These are phyloP conservation scores for Dactylellina leptospora DNA, from an alignment of 2,329 filamentous ascomycete genomes.

Conservation along the genomic window DNA sequence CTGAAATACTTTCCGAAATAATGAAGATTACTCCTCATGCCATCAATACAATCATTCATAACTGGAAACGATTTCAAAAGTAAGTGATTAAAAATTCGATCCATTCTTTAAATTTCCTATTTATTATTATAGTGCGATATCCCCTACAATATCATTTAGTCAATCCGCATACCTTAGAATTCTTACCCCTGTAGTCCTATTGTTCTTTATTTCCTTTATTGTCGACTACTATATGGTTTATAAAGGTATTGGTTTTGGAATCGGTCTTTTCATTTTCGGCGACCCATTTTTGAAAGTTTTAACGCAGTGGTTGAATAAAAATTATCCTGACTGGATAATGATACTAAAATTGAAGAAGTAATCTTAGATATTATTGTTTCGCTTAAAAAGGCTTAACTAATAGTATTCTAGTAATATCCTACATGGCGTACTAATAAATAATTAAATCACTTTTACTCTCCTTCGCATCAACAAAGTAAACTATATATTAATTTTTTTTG, in stretches of 20 bases:
- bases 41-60: conserved; percentile 69
- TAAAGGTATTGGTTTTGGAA: conserved; percentile 72
- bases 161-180: conserved; percentile 65
- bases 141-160: conserved; percentile 71
- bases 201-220: conserved; percentile 66
- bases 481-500: conserved; percentile 76
- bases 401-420: conserved; percentile 68
- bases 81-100: conserved; percentile 54
- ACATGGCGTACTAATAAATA: conserved; percentile 83
- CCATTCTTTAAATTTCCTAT: background rate
- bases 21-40: conserved; percentile 58
- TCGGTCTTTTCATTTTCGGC: conserved; percentile 80
- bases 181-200: conserved; percentile 65
- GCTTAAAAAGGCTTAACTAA: conserved; percentile 28
- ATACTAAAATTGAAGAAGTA: conserved; percentile 48
- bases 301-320: conserved; percentile 68
- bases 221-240: conserved; percentile 69
- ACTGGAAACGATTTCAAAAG: conserved; percentile 71
- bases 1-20: conserved; percentile 68
- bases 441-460: conserved; percentile 80
- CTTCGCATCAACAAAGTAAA: conserved; percentile 83
- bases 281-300: conserved; percentile 74
- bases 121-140: conserved; percentile 64
- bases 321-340: conserved; percentile 57
- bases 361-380: conserved; percentile 59